Evolutionary conservation across 2,329 filamentous ascomycete genomes (phyloP).

Genomic region (Fusarium cicatricum): DNA sequence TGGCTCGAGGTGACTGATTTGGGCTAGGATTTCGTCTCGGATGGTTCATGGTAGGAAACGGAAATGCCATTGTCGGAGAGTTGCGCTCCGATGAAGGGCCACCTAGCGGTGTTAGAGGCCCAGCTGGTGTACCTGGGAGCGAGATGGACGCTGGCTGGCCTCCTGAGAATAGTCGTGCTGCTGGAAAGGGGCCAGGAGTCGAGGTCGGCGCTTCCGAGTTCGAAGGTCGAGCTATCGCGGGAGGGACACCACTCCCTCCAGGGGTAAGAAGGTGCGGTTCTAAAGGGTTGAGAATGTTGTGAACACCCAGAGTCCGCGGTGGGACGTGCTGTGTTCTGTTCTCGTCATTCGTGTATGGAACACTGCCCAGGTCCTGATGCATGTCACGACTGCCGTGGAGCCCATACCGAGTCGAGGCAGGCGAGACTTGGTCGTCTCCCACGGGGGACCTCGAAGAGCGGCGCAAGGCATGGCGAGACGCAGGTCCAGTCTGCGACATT

Average conservation of each 20-base stretch:
- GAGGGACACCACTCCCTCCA: constrained; percentile 22
- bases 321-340: constrained; percentile 39
- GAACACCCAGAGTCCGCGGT: constrained; percentile 46
- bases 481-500: constrained; percentile 70
- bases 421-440: constrained; percentile 44
- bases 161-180: constrained; percentile 37
- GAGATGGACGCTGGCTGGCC: constrained; percentile 45
- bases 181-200: constrained; percentile 31
- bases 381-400: constrained; percentile 35
- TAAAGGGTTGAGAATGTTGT: constrained; percentile 51
- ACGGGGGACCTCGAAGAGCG: constrained; percentile 56
- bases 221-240: constrained; percentile 24
- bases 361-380: constrained; percentile 32
- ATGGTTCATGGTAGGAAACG: constrained; percentile 44
- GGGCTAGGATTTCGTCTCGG: constrained; percentile 46
- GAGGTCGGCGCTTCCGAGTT: constrained; percentile 32
- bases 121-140: constrained; percentile 46
- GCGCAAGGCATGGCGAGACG: constrained; percentile 64
- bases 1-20: constrained; percentile 40
- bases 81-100: constrained; percentile 45
- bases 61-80: constrained; percentile 44
- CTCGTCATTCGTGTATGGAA: constrained; percentile 35
- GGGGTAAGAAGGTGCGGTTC: constrained; percentile 39
- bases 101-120: constrained; percentile 39
- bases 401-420: constrained; percentile 35